Percentiles rank a stretch among this genome's conserved stretches.
Conservation (phyloP, 2,329 filamentous ascomycete genomes). For the Xenoacremonium recifei region DNA sequence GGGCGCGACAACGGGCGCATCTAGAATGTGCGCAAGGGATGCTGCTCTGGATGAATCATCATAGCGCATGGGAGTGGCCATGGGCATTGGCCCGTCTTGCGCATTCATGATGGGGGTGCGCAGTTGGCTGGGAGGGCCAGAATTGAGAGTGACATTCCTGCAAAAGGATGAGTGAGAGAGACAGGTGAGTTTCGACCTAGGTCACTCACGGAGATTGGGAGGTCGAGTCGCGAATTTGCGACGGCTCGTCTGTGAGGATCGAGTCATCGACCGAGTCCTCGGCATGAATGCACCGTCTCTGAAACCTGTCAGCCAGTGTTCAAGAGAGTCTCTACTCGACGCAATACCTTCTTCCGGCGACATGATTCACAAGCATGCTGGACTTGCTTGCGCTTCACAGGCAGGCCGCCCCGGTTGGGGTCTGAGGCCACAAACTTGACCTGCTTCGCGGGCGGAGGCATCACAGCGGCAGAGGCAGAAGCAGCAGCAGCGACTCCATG, state of each 20-base stretch:
- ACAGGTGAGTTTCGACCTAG: not conserved
- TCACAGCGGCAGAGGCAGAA: too few relatives aligned
- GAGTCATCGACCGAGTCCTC: constrained; percentile 32
- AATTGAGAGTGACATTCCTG: constrained; percentile 12
- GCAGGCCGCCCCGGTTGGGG: constrained; percentile 46
- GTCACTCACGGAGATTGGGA: constrained; percentile 31
- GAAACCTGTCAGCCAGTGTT: not conserved
- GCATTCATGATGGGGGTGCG: constrained; percentile 6
- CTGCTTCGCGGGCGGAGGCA: constrained; percentile 23
- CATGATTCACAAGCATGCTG: constrained; percentile 56
- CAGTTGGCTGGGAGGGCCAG: constrained; percentile 5
- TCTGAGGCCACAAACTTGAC: constrained; percentile 60
- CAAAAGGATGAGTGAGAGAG: constrained; percentile 2
- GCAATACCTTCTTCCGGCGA: constrained; percentile 51
- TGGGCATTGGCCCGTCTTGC: constrained; percentile 7
- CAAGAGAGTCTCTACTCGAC: not conserved
- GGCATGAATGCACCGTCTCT: constrained; percentile 46
- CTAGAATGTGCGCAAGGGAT: constrained; percentile 5
- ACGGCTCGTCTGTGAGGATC: constrained; percentile 19
- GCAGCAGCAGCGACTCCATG: constrained; percentile 10
- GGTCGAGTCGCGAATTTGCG: constrained; percentile 23
- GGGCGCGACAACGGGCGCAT: constrained; percentile 16
- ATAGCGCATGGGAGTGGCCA: constrained; percentile 11
- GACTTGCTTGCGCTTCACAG: constrained; percentile 59
- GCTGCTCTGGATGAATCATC: constrained; percentile 7